phyloP scores from a whole-genome alignment of 2,329 filamentous ascomycete genomes.

The Botrytis porri region DNA sequence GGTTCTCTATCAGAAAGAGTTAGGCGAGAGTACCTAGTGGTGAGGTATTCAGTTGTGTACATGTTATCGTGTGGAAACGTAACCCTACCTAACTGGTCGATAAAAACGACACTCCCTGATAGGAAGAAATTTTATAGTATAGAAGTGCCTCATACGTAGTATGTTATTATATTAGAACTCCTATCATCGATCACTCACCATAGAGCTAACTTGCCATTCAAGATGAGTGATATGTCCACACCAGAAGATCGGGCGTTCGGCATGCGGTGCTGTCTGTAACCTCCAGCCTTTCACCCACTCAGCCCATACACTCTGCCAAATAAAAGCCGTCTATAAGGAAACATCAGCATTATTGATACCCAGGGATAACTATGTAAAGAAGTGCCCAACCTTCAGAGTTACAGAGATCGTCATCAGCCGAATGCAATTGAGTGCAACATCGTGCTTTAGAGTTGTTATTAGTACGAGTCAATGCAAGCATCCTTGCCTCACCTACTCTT shows the following conservation, averaged over 20 bases:
- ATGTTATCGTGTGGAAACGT: not conserved
- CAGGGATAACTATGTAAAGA: not conserved
- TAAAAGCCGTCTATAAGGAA: not conserved
- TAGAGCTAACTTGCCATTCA: not conserved
- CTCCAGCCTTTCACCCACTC: not conserved
- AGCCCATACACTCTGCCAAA: not conserved
- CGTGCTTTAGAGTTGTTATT: not conserved
- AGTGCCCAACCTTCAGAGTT: not conserved
- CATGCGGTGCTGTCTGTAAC: not conserved
- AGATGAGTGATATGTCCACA: not conserved
- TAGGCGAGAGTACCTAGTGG: not conserved
- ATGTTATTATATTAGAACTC: not conserved
- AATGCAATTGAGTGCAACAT: not conserved
- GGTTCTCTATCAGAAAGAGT: not conserved
- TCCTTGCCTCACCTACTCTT: not conserved
- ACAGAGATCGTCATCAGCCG: not conserved
- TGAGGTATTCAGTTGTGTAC: not conserved
- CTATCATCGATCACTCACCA: not conserved
- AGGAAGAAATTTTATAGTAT: not conserved
- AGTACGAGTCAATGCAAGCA: not conserved
- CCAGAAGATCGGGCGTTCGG: not conserved
- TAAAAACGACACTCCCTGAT: not conserved
- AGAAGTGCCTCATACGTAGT: not conserved
- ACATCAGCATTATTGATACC: not conserved
- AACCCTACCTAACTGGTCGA: not conserved